These are phyloP conservation scores for Dipodascus geniculatus DNA, from an alignment of 805 yeast genomes.

Conservation along the genomic window DNA sequence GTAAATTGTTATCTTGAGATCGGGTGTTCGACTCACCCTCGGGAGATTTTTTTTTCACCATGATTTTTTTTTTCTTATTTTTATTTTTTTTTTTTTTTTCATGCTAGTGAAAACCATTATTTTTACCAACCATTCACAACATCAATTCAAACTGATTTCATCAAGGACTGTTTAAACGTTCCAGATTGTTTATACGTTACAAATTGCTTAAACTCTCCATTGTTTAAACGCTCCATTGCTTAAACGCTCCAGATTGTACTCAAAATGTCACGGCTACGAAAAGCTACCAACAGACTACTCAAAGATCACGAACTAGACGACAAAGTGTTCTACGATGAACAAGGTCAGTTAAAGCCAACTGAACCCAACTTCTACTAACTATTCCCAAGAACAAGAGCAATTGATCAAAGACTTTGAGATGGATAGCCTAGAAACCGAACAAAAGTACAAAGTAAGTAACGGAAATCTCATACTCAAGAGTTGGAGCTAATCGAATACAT, in stretches of 20 bases:
- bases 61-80: no score
- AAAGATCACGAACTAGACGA: constrained; percentile 9
- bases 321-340: constrained; percentile 10
- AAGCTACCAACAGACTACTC: constrained; percentile 10
- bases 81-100: no score
- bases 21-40: constrained; percentile 20
- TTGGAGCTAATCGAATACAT: background rate
- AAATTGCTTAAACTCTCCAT: no score
- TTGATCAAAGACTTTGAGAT: constrained; percentile 16
- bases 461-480: background rate
- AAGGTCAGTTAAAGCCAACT: constrained; percentile 8
- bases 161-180: no score
- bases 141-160: no score
- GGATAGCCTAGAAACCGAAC: constrained; percentile 16
- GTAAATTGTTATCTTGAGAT: constrained; percentile 16
- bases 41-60: constrained; percentile 11
- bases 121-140: no score
- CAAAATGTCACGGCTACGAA: constrained; percentile 18
- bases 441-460: constrained; percentile 11
- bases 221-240: no score
- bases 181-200: no score
- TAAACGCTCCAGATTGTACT: no score
- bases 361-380: no score
- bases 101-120: no score
- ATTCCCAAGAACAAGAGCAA: constrained; percentile 23